Percentiles rank a stretch among this genome's conserved stretches.
Evolutionary conservation across 495 filamentous ascomycete genomes (phyloP).

Genomic region (Hypoxylon lienhwacheense): DNA sequence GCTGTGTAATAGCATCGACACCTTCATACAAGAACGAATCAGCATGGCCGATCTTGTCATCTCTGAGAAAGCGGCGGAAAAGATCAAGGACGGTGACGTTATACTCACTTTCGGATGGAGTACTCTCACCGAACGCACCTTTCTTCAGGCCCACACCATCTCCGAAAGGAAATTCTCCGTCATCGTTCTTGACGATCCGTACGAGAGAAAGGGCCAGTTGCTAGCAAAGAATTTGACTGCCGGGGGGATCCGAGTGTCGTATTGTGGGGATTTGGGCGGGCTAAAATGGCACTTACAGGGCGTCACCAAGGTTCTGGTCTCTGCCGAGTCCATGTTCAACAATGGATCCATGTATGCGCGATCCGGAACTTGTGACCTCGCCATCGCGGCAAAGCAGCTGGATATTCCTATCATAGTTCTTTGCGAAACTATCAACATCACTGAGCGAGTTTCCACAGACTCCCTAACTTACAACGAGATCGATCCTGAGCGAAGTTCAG

Average conservation of each 20-base stretch:
- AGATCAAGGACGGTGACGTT: constrained; percentile 76
- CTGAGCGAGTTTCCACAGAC: constrained; percentile 84
- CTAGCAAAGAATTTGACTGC: constrained; percentile 68
- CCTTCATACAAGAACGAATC: constrained; percentile 87
- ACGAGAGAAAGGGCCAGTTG: constrained; percentile 70
- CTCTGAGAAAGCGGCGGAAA: constrained; percentile 65
- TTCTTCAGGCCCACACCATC: constrained; percentile 69
- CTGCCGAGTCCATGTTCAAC: constrained; percentile 86
- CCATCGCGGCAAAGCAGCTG: constrained; percentile 77
- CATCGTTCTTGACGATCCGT: constrained; percentile 82
- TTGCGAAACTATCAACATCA: constrained; percentile 96
- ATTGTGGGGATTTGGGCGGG: constrained; percentile 72
- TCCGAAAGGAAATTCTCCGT: constrained; percentile 70
- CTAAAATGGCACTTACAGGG: constrained; percentile 70
- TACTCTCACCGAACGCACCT: constrained; percentile 76
- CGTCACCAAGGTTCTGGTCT: constrained; percentile 80
- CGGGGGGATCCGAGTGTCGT: constrained; percentile 73
- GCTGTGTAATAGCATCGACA: constrained; percentile 79
- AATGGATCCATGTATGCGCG: constrained; percentile 87
- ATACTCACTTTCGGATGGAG: constrained; percentile 90
- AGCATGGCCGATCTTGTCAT: constrained; percentile 85
- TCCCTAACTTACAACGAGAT: constrained; percentile 94
- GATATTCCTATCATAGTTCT: constrained; percentile 83
- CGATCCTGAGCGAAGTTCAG: constrained; percentile 56
- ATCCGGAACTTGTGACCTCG: constrained; percentile 82